A percentile compares a stretch with the other conserved stretches of the same genome.
These are phyloP conservation scores for Volvox carteri DNA, from an alignment of 163 green algal species.

Conservation along the genomic window DNA sequence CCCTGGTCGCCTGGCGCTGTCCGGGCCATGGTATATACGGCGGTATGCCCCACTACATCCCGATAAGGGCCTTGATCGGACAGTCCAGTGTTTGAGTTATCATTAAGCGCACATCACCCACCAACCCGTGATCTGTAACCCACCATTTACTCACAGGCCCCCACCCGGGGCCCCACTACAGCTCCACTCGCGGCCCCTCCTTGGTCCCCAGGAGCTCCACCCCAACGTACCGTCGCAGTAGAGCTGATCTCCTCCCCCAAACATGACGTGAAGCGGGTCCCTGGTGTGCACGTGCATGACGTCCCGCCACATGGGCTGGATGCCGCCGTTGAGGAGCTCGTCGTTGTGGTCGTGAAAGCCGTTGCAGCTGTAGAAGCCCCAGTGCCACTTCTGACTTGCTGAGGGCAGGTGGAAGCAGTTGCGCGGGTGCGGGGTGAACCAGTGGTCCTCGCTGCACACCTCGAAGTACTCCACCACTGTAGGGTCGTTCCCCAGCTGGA, in stretches of 20 bases:
- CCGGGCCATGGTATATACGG: too few species aligned
- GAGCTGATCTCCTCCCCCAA: conserved; percentile 83
- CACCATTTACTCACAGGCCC: too few species aligned
- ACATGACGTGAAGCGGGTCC: conserved; percentile 71
- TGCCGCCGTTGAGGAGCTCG: conserved; percentile 43
- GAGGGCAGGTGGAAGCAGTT: conserved; percentile 58
- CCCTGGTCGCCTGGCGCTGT: too few species aligned
- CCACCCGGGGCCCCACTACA: too few species aligned
- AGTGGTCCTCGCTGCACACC: conserved; percentile 32
- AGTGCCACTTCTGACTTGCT: conserved; percentile 62
- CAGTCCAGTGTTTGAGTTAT: too few species aligned
- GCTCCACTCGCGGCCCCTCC: too few species aligned
- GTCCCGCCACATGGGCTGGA: conserved; percentile 67
- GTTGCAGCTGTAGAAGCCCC: conserved; percentile 69
- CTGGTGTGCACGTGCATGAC: conserved; percentile 51
- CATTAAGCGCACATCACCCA: too few species aligned
- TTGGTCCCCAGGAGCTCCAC: too few species aligned
- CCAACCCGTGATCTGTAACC: too few species aligned
- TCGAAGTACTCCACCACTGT: conserved; percentile 47
- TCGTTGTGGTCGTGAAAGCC: conserved; percentile 59
- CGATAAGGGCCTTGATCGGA: too few species aligned
- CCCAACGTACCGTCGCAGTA: conserved; percentile 82
- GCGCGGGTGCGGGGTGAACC: conserved; percentile 43
- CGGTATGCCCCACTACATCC: too few species aligned
- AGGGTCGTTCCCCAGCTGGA: conserved; percentile 20